Evolutionary conservation across 2,329 filamentous ascomycete genomes (phyloP), one percentile per base, ranked within the genome.

Genomic region (Phaeoacremonium minimum): DNA sequence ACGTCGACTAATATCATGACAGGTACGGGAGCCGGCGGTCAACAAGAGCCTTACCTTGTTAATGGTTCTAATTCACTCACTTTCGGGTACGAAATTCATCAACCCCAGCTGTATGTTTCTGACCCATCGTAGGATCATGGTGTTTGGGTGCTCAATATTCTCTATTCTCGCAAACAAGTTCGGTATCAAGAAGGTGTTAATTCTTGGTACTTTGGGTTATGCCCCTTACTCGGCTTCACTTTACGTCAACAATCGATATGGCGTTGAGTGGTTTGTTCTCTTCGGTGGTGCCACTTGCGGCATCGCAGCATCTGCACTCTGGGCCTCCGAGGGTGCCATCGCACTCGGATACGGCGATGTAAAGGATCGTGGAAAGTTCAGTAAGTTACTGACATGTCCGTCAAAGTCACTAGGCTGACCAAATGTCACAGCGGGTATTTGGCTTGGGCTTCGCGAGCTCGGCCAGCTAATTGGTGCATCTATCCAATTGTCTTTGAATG

Each of bases 401-500:
- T 26, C 22, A n/a, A 26, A 26, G 22, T 26, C 9, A 9, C 22
- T 26, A 9, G 9, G 22, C 22, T 6, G 12, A 20, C 2, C 32
- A 39, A n/a, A 26, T n/a, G 8, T 18, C 11, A 22, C 17, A 58
- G 61, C 67, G 29, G 69, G 67, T 3, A 73, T 74, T 22, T 75
- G 71, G 71, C 65, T 75, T 5, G 66, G 69, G 6, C 63, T 75
- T 7, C 64, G 69, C 6, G 69, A 74, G 39, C 60, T 74, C 7
- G 72, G 72, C 1, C 71, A 73, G 37, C 60, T 76, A 15, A 68
- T 75, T 36, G 71, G 71, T 3, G 61, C 67, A 3, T 66, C 70
- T 0, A 72, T 75, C 18, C 67, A 72, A 17, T 60, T 75, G 1
- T 69, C 63, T 0, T 57, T 75, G 13, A 75, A 75, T 32, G 57